A percentile compares a stretch with the other conserved stretches of the same genome.
Conservation (phyloP, 768 basidiomycete genomes). For the Auricularia cornea region DNA sequence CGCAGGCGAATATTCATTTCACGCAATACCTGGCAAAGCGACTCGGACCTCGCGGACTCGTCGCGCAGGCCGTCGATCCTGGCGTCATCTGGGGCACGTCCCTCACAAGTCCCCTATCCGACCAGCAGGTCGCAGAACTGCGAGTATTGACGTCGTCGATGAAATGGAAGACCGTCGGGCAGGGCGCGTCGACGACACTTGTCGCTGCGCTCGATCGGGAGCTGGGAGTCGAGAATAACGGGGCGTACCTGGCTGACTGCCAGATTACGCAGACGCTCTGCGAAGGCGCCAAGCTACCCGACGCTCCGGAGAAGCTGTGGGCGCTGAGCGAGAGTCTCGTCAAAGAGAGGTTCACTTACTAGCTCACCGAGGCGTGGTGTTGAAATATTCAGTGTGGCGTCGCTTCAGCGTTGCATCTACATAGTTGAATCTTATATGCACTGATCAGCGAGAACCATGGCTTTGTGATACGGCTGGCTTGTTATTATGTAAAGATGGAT, state of each 20-base stretch:
- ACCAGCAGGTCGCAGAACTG: not conserved
- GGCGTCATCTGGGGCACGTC: not conserved
- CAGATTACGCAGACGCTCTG: not conserved
- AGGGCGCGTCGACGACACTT: not conserved
- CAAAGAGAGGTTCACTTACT: not conserved
- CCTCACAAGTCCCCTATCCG: not conserved
- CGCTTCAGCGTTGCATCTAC: too few species aligned
- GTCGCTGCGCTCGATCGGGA: not conserved
- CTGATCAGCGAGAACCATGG: too few species aligned
- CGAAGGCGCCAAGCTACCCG: not conserved
- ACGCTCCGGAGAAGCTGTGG: not conserved
- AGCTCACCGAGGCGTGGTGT: too few species aligned
- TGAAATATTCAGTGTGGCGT: too few species aligned
- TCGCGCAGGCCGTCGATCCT: not conserved
- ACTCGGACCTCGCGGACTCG: not conserved
- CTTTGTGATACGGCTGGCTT: too few species aligned
- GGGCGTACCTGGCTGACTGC: not conserved
- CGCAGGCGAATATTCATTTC: not conserved
- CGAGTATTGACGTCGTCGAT: not conserved
- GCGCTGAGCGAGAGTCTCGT: not conserved
- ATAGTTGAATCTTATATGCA: too few species aligned
- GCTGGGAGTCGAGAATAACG: not conserved
- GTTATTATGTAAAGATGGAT: too few species aligned
- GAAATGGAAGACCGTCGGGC: not conserved
- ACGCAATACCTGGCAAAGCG: not conserved